phyloP scores from a whole-genome alignment of 2,329 filamentous ascomycete species.

The Curvularia hawaiiensis region DNA sequence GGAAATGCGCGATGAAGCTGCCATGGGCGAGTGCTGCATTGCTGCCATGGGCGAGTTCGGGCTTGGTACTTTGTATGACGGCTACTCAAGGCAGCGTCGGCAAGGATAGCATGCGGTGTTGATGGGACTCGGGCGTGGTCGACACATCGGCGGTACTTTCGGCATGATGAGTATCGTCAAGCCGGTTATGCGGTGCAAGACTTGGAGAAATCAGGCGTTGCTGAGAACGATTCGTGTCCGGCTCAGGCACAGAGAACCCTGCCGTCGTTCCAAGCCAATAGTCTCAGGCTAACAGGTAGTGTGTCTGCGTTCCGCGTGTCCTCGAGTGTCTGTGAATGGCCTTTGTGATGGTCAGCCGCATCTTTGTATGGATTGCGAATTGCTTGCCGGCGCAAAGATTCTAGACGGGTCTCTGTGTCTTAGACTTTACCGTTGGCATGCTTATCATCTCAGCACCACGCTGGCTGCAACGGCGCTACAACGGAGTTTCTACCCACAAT shows the following conservation, averaged over 20 bases:
- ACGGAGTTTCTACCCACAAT: conserved; percentile 4
- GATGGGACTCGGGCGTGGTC: neutral
- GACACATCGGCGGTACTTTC: neutral
- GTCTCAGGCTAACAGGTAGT: neutral
- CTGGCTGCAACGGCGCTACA: neutral
- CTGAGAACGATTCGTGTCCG: neutral
- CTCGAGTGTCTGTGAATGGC: neutral
- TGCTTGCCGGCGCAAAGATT: neutral
- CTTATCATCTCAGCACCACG: neutral
- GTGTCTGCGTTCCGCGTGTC: neutral
- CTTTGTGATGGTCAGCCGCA: neutral
- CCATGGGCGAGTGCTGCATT: neutral
- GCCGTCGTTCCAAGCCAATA: neutral
- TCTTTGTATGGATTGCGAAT: neutral
- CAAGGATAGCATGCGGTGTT: neutral
- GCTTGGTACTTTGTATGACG: neutral
- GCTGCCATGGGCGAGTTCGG: neutral
- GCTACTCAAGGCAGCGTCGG: neutral
- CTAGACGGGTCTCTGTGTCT: neutral
- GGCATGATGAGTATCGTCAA: neutral
- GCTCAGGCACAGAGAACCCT: neutral
- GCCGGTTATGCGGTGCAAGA: neutral
- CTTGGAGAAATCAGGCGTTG: neutral
- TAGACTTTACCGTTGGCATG: neutral
- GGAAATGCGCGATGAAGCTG: neutral